phyloP scores from a whole-genome alignment of 495 filamentous ascomycete species.

The Trichoderma parareesei region DNA sequence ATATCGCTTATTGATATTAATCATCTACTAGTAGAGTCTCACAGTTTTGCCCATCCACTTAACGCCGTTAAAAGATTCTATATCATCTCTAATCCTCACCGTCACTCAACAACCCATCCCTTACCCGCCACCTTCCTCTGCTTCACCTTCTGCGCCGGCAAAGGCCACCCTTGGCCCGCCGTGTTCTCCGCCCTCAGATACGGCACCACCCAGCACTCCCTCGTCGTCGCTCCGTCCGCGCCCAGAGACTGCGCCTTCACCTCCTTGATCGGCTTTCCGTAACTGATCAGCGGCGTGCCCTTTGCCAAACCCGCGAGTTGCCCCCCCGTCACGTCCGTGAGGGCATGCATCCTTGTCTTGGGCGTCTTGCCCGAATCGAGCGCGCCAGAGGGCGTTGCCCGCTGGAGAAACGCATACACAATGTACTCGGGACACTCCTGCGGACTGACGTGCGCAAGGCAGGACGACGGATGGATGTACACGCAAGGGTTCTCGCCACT shows the following conservation, averaged over 20 bases:
- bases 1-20: not conserved
- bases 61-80: not conserved
- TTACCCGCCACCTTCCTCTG: conserved; percentile 64
- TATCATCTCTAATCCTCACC: not conserved
- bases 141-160: conserved; percentile 72
- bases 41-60: not conserved
- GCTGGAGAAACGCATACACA: conserved; percentile 78
- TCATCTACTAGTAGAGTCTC: not conserved
- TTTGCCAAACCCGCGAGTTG: conserved; percentile 76
- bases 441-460: conserved; percentile 60
- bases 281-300: conserved; percentile 75
- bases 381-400: conserved; percentile 42
- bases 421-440: conserved; percentile 75
- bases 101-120: conserved; percentile 58
- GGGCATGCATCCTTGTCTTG: conserved; percentile 80
- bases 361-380: conserved; percentile 44
- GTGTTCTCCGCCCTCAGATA: conserved; percentile 55
- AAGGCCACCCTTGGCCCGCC: conserved; percentile 66
- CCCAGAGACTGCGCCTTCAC: conserved; percentile 29
- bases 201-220: conserved; percentile 78
- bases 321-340: conserved; percentile 65
- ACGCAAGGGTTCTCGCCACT: conserved; percentile 45
- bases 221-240: conserved; percentile 43
- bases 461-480: conserved; percentile 80
- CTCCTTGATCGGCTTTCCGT: conserved; percentile 86